A percentile compares a stretch with the other conserved stretches of the same genome.
phyloP scores from a whole-genome alignment of 1,284 basidiomycete genomes.

The Thecaphora thlaspeos region DNA sequence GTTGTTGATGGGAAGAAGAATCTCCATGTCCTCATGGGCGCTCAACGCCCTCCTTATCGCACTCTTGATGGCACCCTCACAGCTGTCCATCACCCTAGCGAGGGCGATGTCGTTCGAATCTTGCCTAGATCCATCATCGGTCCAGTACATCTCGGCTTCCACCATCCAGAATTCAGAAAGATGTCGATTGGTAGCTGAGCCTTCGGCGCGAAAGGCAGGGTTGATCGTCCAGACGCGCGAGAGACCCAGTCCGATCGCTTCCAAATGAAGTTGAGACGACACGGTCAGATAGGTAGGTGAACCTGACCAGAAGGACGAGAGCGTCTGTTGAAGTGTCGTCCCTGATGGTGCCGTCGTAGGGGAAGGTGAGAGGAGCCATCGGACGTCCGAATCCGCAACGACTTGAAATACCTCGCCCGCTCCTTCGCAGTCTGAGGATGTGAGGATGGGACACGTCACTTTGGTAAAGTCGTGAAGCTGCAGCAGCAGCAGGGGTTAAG shows the following conservation, averaged over 20 bases:
- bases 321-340: background rate
- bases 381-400: conserved; percentile 57
- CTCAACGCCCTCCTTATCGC: conserved; percentile 15
- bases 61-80: conserved; percentile 33
- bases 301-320: conserved; percentile 38
- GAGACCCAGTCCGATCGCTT: conserved; percentile 73
- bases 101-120: conserved; percentile 4
- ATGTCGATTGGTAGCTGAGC: conserved; percentile 82
- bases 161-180: conserved; percentile 99
- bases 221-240: conserved; percentile 84
- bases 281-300: conserved; percentile 82
- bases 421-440: conserved; percentile 93
- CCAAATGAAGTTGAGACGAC: conserved; percentile 91
- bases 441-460: conserved; percentile 81
- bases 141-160: conserved; percentile 68
- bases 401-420: conserved; percentile 89
- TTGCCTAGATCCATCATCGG: background rate
- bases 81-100: conserved; percentile 21
- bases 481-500: background rate
- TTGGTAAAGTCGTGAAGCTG: conserved; percentile 69
- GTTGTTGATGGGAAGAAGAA: background rate
- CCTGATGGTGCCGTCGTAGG: conserved; percentile 16
- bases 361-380: conserved; percentile 1
- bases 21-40: conserved; percentile 28
- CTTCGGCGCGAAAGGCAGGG: conserved; percentile 90